These are phyloP conservation scores for Candida berthetii DNA, from an alignment of 805 yeast species.

Conservation along the genomic window DNA sequence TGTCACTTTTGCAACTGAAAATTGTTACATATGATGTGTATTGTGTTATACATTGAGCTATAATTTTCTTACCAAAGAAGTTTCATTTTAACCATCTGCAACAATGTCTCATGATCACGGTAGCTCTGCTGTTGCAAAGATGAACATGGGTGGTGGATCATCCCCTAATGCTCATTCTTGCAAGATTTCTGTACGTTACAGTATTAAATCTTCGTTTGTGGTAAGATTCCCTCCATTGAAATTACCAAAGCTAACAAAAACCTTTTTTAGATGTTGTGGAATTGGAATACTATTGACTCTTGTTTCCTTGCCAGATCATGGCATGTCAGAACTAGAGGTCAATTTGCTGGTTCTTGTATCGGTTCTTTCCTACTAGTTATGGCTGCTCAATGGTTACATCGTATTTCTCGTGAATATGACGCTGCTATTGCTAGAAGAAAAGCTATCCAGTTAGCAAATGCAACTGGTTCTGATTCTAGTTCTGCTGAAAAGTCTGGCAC, in stretches of 20 bases:
- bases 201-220: too few species aligned
- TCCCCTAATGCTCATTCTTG: conserved; percentile 16
- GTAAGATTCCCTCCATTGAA: too few species aligned
- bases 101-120: too few species aligned
- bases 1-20: too few species aligned
- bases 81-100: too few species aligned
- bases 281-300: conserved; percentile 63
- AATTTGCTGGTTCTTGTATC: conserved; percentile 69
- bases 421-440: conserved; percentile 27
- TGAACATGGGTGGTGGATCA: conserved; percentile 12
- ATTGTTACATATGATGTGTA: too few species aligned
- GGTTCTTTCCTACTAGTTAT: conserved; percentile 59
- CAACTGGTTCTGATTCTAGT: background rate
- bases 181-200: conserved; percentile 19
- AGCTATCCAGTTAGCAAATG: conserved; percentile 5
- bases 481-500: conserved; percentile 3
- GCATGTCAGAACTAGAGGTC: conserved; percentile 53
- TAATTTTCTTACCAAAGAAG: too few species aligned
- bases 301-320: conserved; percentile 60
- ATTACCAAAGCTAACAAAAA: conserved; percentile 1
- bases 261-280: conserved; percentile 54
- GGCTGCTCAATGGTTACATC: conserved; percentile 50
- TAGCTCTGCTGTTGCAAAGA: conserved; percentile 6
- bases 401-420: conserved; percentile 48
- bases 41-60: too few species aligned